A percentile compares a stretch with the other conserved stretches of the same genome.
Conservation (phyloP, 2,329 filamentous ascomycete species). For the Xylariomycetidae sp. region DNA sequence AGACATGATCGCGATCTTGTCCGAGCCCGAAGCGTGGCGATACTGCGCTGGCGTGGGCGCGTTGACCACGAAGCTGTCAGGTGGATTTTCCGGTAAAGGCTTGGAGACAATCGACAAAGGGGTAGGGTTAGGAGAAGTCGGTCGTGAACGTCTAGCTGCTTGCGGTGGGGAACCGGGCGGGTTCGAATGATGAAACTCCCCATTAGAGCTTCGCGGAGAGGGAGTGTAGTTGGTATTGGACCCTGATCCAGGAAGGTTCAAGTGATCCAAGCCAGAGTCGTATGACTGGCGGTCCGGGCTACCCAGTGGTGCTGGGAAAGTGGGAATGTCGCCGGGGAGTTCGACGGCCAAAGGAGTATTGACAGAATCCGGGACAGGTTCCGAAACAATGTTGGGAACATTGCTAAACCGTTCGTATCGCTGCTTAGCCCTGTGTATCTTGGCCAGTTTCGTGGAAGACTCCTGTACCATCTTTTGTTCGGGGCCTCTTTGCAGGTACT, state of each 20-base stretch:
- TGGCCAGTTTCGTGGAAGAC: slow-evolving; percentile 73
- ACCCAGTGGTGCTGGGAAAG: slow-evolving; percentile 25
- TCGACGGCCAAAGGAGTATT: slow-evolving; percentile 48
- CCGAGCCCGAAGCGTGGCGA: slow-evolving; percentile 50
- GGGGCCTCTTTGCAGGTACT: slow-evolving; percentile 68
- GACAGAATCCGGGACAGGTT: slow-evolving; percentile 32
- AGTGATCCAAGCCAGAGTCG: slow-evolving; percentile 47
- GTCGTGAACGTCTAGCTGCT: slow-evolving; percentile 24
- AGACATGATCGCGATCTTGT: slow-evolving; percentile 62
- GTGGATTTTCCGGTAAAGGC: slow-evolving; percentile 31
- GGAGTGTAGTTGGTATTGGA: slow-evolving; percentile 25
- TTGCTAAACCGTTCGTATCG: slow-evolving; percentile 50
- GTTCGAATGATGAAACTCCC: slow-evolving; percentile 32
- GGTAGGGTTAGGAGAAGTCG: slow-evolving; percentile 14
- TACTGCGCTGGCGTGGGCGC: slow-evolving; percentile 56
- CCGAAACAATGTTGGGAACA: slow-evolving; percentile 38
- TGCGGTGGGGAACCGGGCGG: slow-evolving; percentile 25
- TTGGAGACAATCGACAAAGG: slow-evolving; percentile 12
- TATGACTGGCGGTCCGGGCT: slow-evolving; percentile 47
- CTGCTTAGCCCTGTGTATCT: slow-evolving; percentile 71
- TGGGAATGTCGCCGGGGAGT: slow-evolving; percentile 50
- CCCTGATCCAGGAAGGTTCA: slow-evolving; percentile 33
- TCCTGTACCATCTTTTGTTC: slow-evolving; percentile 73
- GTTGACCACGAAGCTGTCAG: slow-evolving; percentile 49
- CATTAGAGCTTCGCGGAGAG: slow-evolving; percentile 47